These are phyloP conservation scores for Nakazawaea laoshanensis DNA, from an alignment of 805 yeast species.

Conservation along the genomic window DNA sequence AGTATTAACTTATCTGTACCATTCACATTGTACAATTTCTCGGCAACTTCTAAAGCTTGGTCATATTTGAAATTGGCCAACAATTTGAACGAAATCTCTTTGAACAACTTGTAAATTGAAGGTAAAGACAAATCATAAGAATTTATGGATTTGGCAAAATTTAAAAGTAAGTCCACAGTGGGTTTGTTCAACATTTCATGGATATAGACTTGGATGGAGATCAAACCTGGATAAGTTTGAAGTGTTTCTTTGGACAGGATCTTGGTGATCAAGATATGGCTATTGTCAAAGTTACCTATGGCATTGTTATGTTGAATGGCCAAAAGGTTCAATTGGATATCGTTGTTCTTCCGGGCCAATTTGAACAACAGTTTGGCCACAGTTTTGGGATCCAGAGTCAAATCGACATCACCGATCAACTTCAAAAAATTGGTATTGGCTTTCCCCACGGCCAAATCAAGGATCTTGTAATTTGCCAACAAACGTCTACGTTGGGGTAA, in stretches of 20 bases:
- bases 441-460: conserved; percentile 31
- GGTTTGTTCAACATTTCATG: conserved; percentile 37
- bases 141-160: conserved; percentile 1
- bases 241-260: conserved; percentile 12
- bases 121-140: conserved; percentile 7
- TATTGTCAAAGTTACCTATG: conserved; percentile 23
- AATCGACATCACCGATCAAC: conserved; percentile 12
- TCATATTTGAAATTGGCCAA: conserved; percentile 23
- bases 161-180: conserved; percentile 21
- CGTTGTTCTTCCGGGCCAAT: conserved; percentile 21
- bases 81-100: conserved; percentile 27
- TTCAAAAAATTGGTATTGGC: conserved; percentile 15
- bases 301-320: conserved; percentile 26
- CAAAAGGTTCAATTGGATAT: conserved; percentile 22
- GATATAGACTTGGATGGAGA: conserved; percentile 39
- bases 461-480: conserved; percentile 33
- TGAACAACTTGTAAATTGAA: conserved; percentile 20
- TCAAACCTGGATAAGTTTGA: conserved; percentile 33
- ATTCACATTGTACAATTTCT: conserved; percentile 12
- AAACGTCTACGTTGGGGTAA: conserved; percentile 31
- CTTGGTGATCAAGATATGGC: conserved; percentile 27
- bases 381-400: conserved; percentile 12
- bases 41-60: conserved; percentile 21
- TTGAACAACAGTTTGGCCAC: conserved; percentile 25
- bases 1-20: conserved; percentile 16